phyloP scores from a whole-genome alignment of 1,139 yeast genomes.

The Saccharomyces hybrid region DNA sequence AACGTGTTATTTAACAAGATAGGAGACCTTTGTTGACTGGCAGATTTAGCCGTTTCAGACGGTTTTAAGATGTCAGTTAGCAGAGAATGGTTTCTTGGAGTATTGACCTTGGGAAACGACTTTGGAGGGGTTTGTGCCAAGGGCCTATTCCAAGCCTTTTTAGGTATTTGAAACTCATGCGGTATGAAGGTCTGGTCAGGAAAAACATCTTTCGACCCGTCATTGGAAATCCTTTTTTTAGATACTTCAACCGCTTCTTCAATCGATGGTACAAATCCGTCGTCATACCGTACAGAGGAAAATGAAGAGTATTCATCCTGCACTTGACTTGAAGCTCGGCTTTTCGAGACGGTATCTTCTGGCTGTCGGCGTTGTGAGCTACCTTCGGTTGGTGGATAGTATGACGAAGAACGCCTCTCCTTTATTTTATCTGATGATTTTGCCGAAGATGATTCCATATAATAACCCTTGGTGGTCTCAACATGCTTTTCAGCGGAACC shows the following conservation, averaged over 20 bases:
- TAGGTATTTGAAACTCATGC: slow-evolving; percentile 10
- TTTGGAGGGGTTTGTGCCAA: background rate
- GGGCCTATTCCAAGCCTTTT: slow-evolving; percentile 6
- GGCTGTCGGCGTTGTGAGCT: background rate
- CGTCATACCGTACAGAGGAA: slow-evolving; percentile 7
- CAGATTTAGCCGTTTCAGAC: background rate
- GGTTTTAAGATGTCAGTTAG: background rate
- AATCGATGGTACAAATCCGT: slow-evolving; percentile 12
- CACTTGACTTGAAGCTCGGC: background rate
- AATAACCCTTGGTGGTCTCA: background rate
- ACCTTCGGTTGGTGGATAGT: background rate
- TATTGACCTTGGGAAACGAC: background rate
- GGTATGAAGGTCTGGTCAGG: slow-evolving; percentile 6
- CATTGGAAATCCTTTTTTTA: slow-evolving; percentile 10
- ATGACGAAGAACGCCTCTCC: background rate
- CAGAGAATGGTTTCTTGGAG: background rate
- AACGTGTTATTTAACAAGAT: background rate
- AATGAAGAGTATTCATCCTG: background rate
- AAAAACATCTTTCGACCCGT: background rate
- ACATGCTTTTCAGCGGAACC: background rate
- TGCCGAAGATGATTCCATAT: background rate
- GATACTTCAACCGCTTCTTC: slow-evolving; percentile 17
- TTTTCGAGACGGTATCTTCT: background rate
- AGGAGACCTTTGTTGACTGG: background rate
- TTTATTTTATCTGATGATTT: background rate